Conservation (phyloP, 2,329 filamentous ascomycete species). For the Venturia aucupariae region DNA sequence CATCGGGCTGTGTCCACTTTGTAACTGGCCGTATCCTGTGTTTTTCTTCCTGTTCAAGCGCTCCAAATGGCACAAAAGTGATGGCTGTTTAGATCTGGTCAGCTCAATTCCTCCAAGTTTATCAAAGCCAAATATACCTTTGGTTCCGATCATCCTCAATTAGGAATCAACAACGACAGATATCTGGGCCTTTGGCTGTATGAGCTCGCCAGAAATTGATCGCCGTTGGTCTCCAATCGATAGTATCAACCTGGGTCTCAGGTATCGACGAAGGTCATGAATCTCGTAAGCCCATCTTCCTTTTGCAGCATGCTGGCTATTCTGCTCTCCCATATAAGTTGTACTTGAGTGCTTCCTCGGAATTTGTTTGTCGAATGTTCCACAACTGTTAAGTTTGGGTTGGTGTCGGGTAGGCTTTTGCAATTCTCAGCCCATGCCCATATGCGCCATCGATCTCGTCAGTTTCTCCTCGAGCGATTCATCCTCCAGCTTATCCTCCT, state of each 20-base stretch:
- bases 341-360: neutral
- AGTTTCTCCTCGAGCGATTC: neutral
- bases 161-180: too few relatives aligned
- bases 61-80: too few relatives aligned
- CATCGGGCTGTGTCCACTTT: neutral
- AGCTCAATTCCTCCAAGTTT: too few relatives aligned
- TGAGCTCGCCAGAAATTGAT: too few relatives aligned
- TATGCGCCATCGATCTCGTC: conserved; percentile 5
- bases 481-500: neutral
- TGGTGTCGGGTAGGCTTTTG: neutral
- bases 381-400: neutral
- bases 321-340: neutral
- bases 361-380: neutral
- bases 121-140: too few relatives aligned
- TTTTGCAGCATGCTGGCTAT: neutral
- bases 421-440: neutral
- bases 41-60: too few relatives aligned
- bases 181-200: too few relatives aligned
- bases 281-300: neutral
- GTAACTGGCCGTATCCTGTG: neutral
- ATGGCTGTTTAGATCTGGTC: too few relatives aligned
- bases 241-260: too few relatives aligned
- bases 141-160: too few relatives aligned
- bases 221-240: too few relatives aligned
- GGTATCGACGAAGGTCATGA: too few relatives aligned